These are phyloP conservation scores for Phytophthora crassamura DNA, from an alignment of 352 stramenopile species.

Conservation along the genomic window DNA sequence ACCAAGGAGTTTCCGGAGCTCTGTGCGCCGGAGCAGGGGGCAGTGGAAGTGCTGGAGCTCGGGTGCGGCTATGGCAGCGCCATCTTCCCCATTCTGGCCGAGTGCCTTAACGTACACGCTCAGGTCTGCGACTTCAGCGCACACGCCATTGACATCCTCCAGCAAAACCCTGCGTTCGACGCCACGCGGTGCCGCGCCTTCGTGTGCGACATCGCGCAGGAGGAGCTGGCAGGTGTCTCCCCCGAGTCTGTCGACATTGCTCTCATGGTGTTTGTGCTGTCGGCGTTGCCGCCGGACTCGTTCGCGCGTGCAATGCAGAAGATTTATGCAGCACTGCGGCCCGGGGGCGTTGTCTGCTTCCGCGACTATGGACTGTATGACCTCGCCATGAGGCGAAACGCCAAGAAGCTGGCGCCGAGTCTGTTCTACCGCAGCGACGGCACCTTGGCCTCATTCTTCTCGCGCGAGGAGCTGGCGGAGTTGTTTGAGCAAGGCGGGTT, in stretches of 20 bases:
- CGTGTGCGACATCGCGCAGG: conserved; percentile 73
- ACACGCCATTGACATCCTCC: conserved; percentile 75
- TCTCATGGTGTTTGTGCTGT: conserved; percentile 88
- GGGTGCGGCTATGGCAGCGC: conserved; percentile 89
- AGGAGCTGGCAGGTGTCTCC: conserved; percentile 51
- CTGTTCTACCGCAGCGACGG: conserved; percentile 83
- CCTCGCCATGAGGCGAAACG: conserved; percentile 84
- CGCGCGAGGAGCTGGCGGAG: conserved; percentile 51
- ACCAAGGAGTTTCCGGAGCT: conserved; percentile 85
- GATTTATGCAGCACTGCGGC: conserved; percentile 56
- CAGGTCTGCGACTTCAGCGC: conserved; percentile 87
- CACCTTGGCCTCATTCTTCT: conserved; percentile 86
- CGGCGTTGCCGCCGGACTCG: conserved; percentile 65
- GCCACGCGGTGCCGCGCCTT: conserved; percentile 64
- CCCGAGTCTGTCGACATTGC: conserved; percentile 72
- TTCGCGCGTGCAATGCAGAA: conserved; percentile 63
- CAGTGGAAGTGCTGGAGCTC: conserved; percentile 73
- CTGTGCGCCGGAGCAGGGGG: conserved; percentile 35
- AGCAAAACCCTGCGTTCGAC: conserved; percentile 60
- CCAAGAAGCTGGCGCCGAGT: conserved; percentile 60
- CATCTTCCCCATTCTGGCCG: conserved; percentile 83
- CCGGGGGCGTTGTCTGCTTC: conserved; percentile 83
- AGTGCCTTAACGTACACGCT: conserved; percentile 68
- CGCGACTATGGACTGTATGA: conserved; percentile 90
- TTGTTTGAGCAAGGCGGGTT: conserved; percentile 63